Percentiles rank a stretch among this genome's conserved stretches.
These are phyloP conservation scores for Scheffersomyces lignicola DNA, from an alignment of 1,139 yeast species.

Conservation along the genomic window DNA sequence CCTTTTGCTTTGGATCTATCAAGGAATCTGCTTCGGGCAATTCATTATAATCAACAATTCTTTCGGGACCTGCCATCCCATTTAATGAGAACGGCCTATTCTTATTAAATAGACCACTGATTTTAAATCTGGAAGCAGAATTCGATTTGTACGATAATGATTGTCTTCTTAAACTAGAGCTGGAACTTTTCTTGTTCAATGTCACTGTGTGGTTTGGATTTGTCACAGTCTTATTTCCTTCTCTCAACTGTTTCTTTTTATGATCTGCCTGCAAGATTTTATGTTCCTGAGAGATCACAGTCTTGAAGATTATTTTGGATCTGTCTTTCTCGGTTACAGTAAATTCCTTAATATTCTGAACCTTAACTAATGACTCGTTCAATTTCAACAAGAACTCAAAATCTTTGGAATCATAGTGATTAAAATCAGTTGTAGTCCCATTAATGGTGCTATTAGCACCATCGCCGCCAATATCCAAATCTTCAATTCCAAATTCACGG, in stretches of 20 bases:
- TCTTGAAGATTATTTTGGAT: conserved; percentile 26
- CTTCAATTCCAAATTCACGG: conserved; percentile 44
- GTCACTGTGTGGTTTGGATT: conserved; percentile 8
- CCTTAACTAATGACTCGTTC: conserved; percentile 36
- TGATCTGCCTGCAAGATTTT: conserved; percentile 33
- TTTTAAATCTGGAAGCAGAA: conserved; percentile 42
- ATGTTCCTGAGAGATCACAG: conserved; percentile 36
- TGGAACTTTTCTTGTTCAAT: conserved; percentile 33
- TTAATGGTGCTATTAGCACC: background rate
- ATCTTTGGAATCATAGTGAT: conserved; percentile 41
- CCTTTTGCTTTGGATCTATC: conserved; percentile 52
- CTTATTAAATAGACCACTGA: conserved; percentile 44
- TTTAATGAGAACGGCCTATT: conserved; percentile 36
- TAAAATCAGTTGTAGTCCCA: conserved; percentile 18
- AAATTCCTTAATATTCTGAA: conserved; percentile 28
- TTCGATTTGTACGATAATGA: conserved; percentile 42
- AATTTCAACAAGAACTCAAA: conserved; percentile 47
- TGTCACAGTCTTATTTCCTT: conserved; percentile 7
- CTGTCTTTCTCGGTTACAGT: conserved; percentile 28
- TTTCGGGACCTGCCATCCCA: conserved; percentile 41
- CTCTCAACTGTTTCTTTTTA: conserved; percentile 31
- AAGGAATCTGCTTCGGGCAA: conserved; percentile 55
- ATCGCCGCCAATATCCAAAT: conserved; percentile 19
- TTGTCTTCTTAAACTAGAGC: conserved; percentile 38
- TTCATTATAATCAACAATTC: conserved; percentile 51